Base-by-base conservation (phyloP, 345 rosid species). In the Lepidium didymum region DNA sequence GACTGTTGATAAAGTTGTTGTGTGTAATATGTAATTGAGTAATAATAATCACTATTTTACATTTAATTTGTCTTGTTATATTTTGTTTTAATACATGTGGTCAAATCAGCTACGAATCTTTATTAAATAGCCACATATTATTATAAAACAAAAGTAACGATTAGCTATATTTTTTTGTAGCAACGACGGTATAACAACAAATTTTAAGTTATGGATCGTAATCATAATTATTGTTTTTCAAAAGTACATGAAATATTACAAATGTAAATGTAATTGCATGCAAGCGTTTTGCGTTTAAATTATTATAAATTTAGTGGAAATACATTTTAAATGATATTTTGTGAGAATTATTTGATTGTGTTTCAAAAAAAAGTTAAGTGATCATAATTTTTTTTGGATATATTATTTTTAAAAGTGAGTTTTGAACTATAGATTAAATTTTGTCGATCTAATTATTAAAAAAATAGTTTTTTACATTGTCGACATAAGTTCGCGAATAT, bases 11-110 rank as follows among this genome's bases (percentile, higher is more conserved):
- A 37, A 54, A 63, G 14, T 43, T 45, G 19, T 73, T 50, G 37
- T 50, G 59, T 56, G 40, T 57, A 61, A 52, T 55, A 13, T 15
- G 11, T 64, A 10, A 64, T 33, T 65, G 55, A 57, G 34, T 58
- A 42, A 73, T 58, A 64, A 49, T 53, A 49, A 27, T 37, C 46
- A 29, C 14, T 64, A 40, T 19, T 56, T 8, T 49, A 45, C 57
- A 35, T 70, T 52, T 29, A 1, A 14, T 14, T 7, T 62, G 15
- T 62, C 10, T 6, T 4, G 31, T 27, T 27, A 25, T 25, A 2
- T 1, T 4, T 25, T 4, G 27, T 25, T 25, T 2, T 25, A 25
- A 4, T 25, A 25, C 4, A 25, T 25, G 27, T 25, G 27, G 27
- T 3, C 27, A 25, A 1, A 25, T 25, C 27, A 25, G 27, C 27